phyloP scores from a whole-genome alignment of 2,329 filamentous ascomycete species.

The Metarhizium robertsii region DNA sequence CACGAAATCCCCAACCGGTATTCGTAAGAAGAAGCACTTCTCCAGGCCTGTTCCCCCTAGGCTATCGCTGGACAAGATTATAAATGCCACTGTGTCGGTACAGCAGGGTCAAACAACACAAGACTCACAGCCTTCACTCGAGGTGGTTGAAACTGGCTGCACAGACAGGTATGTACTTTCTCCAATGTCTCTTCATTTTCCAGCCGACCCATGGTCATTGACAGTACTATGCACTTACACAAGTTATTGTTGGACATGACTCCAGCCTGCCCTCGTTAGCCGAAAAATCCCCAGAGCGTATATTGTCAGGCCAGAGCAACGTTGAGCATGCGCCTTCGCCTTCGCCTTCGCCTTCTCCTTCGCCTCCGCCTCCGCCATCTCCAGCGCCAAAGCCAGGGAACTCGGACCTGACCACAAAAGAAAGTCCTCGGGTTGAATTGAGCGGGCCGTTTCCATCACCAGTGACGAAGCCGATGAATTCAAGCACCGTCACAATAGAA shows the following conservation, averaged over 20 bases:
- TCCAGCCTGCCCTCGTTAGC: too few relatives aligned
- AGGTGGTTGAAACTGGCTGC: neutral
- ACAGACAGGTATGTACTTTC: neutral
- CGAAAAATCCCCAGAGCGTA: too few relatives aligned
- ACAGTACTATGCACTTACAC: too few relatives aligned
- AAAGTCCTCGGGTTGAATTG: too few relatives aligned
- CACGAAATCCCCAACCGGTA: neutral
- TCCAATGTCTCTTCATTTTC: too few relatives aligned
- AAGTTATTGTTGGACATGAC: too few relatives aligned
- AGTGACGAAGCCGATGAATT: neutral
- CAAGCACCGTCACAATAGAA: neutral
- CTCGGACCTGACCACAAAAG: too few relatives aligned
- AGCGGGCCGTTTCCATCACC: too few relatives aligned
- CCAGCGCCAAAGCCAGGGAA: too few relatives aligned
- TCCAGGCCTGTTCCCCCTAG: neutral
- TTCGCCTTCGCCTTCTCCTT: neutral
- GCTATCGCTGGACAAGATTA: neutral
- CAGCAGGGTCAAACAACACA: neutral
- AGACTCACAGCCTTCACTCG: neutral
- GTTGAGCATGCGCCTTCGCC: neutral
- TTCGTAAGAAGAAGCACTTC: neutral
- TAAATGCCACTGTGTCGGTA: neutral
- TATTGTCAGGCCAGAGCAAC: too few relatives aligned
- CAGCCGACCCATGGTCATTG: too few relatives aligned
- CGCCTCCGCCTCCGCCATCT: neutral